These are phyloP conservation scores for Cerioporus squamosus DNA, from an alignment of 1,284 basidiomycete genomes.

Conservation along the genomic window DNA sequence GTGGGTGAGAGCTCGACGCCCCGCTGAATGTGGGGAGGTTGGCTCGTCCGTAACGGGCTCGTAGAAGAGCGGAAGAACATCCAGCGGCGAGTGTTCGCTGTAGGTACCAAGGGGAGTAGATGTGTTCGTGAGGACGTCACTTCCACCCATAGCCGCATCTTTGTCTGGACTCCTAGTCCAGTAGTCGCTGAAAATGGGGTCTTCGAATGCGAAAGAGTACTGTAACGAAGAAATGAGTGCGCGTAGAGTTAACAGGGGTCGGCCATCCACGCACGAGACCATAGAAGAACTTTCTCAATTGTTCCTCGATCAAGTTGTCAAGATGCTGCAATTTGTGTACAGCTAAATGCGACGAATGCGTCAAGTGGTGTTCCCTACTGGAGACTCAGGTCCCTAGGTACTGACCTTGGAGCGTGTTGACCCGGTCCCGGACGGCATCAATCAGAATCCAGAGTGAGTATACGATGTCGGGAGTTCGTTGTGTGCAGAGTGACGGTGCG, in stretches of 20 bases:
- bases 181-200: neutral
- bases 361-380: too few species aligned
- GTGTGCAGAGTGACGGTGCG: neutral
- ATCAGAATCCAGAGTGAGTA: neutral
- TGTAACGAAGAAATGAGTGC: neutral
- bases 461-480: constrained; percentile 3
- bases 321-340: constrained; percentile 37
- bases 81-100: neutral
- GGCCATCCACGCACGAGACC: constrained; percentile 29
- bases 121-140: too few species aligned
- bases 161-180: neutral
- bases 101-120: too few species aligned
- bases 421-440: neutral
- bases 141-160: too few species aligned
- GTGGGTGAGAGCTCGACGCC: too few species aligned
- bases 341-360: constrained; percentile 25
- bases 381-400: neutral
- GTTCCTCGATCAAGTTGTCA: constrained; percentile 22
- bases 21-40: too few species aligned
- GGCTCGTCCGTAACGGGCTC: neutral
- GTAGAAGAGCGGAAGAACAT: neutral
- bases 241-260: neutral
- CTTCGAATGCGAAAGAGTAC: neutral
- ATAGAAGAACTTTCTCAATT: constrained; percentile 30
- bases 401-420: constrained; percentile 1